Base-by-base conservation (phyloP, 1,284 basidiomycete species). In the Mycosarcoma mackinlayi region DNA sequence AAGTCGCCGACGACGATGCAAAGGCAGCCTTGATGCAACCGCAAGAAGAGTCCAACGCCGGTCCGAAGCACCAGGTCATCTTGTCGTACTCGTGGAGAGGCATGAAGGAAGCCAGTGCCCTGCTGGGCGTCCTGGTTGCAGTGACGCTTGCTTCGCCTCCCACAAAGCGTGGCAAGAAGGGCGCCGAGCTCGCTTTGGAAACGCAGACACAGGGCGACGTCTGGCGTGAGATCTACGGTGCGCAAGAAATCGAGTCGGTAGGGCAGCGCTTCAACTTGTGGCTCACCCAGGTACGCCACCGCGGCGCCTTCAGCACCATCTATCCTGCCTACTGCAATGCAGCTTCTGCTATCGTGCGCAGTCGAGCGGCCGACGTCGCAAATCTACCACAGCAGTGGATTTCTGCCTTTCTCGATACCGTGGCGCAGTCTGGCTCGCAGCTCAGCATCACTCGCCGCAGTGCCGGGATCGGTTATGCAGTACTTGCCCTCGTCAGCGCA, bases 401-500 rank as follows among this genome's bases (percentile, higher is more conserved):
- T 31, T 30, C 62, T 6, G 71, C 75, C 23, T 76, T 78, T 31
- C 54, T 76, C 44, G 60, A 64, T 24, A 60, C 47, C 3, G 61
- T 78, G 27, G 75, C 75, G 9, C 54, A 60, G 11, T 64, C 73
- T 1, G 50, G 58, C 9, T 60, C 69, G 1, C 62, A 67, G 39
- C 65, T 83, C 34, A 83, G 82, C 41, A 82, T 81, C 59, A 84
- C 83, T 1, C 80, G 83, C 8, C 77, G 83, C 3, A 82, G 80
- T 30, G 83, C 83, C 11, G 83, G 82, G 3, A 73, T 84, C 13
- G 81, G 83, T 13, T 83, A 79, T 40, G 77, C 80, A 23, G 81
- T 84, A 42, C 70, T 83, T 14, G 81, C 81, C 3, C 74, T 84
- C 31, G 69, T 84, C 45, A 72, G 67, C 30, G 77, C 76, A 1